phyloP scores from a whole-genome alignment of 805 yeast species.

The Vanderwaltozyma yarrowii region DNA sequence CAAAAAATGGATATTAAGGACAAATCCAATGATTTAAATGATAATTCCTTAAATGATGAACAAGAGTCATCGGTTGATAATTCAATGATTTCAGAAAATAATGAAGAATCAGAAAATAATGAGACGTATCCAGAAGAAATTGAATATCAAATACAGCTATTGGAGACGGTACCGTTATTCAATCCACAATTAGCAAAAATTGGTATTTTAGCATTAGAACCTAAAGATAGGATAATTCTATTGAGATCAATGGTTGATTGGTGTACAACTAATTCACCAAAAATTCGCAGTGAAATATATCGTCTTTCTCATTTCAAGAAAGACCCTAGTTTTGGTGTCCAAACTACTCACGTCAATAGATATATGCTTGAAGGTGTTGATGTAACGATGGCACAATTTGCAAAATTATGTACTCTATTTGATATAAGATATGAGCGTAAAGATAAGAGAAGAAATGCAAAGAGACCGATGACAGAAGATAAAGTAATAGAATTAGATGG shows the following conservation, averaged over 20 bases:
- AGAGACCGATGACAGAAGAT: conserved; percentile 15
- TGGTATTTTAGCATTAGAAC: conserved; percentile 19
- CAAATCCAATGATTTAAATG: not conserved
- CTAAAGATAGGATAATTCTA: conserved; percentile 19
- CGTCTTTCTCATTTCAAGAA: conserved; percentile 18
- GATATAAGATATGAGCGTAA: conserved; percentile 18
- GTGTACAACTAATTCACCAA: conserved; percentile 17
- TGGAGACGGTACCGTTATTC: not conserved
- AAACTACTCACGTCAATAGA: conserved; percentile 21
- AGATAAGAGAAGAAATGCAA: conserved; percentile 15
- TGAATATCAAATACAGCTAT: not conserved
- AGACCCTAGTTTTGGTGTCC: conserved; percentile 21
- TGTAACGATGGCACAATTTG: conserved; percentile 15
- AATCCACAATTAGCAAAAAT: conserved; percentile 10
- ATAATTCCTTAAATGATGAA: not conserved
- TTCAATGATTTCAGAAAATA: no score
- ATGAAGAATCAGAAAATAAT: not conserved
- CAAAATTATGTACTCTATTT: conserved; percentile 17
- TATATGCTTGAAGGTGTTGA: conserved; percentile 17
- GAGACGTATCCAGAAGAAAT: not conserved
- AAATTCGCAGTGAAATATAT: conserved; percentile 22
- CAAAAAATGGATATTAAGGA: no score
- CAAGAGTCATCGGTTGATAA: no score
- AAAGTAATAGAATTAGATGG: conserved; percentile 16
- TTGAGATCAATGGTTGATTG: conserved; percentile 18